Base-by-base conservation (phyloP, 768 basidiomycete genomes). In the Rhodotorula diobovata region DNA sequence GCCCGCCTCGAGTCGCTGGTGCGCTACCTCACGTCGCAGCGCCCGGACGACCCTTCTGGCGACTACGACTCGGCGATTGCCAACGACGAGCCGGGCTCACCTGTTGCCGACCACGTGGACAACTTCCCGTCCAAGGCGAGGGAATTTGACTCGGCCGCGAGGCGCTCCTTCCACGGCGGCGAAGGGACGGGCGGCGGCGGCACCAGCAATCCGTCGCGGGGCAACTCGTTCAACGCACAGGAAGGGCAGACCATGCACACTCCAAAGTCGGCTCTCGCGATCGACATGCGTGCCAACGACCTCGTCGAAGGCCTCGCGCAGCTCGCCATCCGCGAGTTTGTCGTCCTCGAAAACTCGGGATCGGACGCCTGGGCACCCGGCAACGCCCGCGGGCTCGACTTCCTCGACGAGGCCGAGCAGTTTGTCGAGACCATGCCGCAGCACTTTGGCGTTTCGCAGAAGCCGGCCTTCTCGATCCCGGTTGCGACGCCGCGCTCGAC, bases 1-100 rank as follows among this genome's bases (percentile, higher is more conserved):
- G 63, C 70, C 39, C 71, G 71, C 16, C 71, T 72, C 60, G 71
- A 72, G 32, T 65, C 71, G 30, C 67, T 72, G 45, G 71, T 72
- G 15, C 63, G 59, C 30, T 66, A 72, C 67, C 71, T 72, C 55
- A 68, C 71, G 8, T 68, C 71, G 37, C 71, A 72, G 63, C 53
- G 53, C 28, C 35, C 30, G 9, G 46, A 65, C 9, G 39, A 56
- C 3, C 0, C 37, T 6, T 11, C 61, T 15, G 11, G 23, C 11
- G 48, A 12, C 48, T 50, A 11, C 11, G 23, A 18, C 41, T 12
- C 32, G 30, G n/a, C 34, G 28, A 41, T 32, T 3, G 12, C 35
- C 25, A 35, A 41, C 39, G 63, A 64, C 2, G 63, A 25, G 0
- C 25, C 11, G 4, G 20, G 41, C 16, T 64, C 63, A 12, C 63